Evolutionary conservation across 257 asterid species (phyloP).

Genomic region (Plantago elongata): DNA sequence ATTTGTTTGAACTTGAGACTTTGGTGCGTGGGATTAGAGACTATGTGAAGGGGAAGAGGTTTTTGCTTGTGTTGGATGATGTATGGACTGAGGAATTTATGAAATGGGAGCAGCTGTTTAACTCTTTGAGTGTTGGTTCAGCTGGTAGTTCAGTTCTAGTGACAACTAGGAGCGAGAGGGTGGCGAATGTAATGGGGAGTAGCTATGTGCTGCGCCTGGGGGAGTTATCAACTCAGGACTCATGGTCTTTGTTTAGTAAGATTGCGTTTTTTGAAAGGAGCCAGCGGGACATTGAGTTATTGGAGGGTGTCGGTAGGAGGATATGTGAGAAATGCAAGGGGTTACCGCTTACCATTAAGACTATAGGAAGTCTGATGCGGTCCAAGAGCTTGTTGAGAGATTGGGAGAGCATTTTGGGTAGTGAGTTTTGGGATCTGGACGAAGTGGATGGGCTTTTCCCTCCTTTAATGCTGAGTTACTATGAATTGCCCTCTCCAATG

Average conservation of each 20-base stretch:
- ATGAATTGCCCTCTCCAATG: conserved; percentile 32
- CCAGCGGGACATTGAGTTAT: conserved; percentile 14
- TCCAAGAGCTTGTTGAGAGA: conserved; percentile 29
- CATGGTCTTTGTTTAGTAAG: conserved; percentile 40
- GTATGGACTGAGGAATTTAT: conserved; percentile 39
- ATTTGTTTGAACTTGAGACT: conserved; percentile 34
- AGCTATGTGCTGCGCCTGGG: conserved; percentile 28
- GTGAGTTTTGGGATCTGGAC: conserved; percentile 38
- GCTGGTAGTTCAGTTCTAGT: conserved; percentile 42
- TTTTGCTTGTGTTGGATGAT: conserved; percentile 44
- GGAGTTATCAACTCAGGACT: conserved; percentile 23
- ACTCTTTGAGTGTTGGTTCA: conserved; percentile 33
- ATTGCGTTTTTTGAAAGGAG: conserved; percentile 30
- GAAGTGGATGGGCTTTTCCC: conserved; percentile 39
- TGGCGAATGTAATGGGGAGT: conserved; percentile 41
- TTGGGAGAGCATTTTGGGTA: conserved; percentile 34
- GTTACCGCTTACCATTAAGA: conserved; percentile 39
- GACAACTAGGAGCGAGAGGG: conserved; percentile 38
- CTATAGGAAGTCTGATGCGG: conserved; percentile 35
- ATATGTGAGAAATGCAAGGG: conserved; percentile 43
- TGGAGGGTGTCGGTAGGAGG: conserved; percentile 33
- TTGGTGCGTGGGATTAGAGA: conserved; percentile 23
- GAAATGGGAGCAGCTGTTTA: conserved; percentile 46
- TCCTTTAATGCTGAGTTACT: conserved; percentile 46
- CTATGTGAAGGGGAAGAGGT: conserved; percentile 28